Percentiles rank a stretch among this genome's conserved stretches.
Conservation (phyloP, 2,329 filamentous ascomycete species). For the Xylariaceae sp. region DNA sequence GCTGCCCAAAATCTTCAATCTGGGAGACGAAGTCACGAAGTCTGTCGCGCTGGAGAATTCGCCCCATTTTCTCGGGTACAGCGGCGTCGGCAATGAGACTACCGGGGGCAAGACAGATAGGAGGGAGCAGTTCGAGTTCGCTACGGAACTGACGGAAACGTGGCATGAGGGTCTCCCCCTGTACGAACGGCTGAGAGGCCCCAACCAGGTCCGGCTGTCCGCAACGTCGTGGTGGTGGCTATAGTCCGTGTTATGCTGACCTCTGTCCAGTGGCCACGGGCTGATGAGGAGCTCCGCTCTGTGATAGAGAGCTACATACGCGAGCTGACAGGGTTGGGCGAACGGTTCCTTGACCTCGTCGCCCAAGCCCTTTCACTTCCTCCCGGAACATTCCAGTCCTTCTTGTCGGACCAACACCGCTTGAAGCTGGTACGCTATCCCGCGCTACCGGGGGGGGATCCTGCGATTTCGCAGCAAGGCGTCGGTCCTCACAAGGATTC, state of each 20-base stretch:
- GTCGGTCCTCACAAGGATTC: conserved; percentile 66
- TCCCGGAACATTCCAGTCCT: conserved; percentile 51
- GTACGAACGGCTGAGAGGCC: conserved; percentile 49
- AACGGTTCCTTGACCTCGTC: conserved; percentile 58
- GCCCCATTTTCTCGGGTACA: conserved; percentile 64
- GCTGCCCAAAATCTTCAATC: conserved; percentile 48
- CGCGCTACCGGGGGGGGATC: conserved; percentile 13
- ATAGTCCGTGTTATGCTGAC: conserved; percentile 1
- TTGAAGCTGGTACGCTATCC: conserved; percentile 62
- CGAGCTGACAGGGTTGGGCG: conserved; percentile 53
- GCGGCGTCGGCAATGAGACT: conserved; percentile 55
- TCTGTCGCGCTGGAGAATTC: conserved; percentile 52
- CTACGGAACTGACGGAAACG: conserved; percentile 52
- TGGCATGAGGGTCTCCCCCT: conserved; percentile 40
- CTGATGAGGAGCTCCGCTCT: conserved; percentile 38
- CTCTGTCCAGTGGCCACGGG: conserved; percentile 45
- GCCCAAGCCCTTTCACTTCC: conserved; percentile 57
- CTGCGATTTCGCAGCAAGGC: conserved; percentile 46
- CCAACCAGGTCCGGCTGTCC: conserved; percentile 46
- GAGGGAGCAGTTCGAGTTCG: conserved; percentile 63
- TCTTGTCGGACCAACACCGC: conserved; percentile 59
- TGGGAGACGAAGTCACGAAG: conserved; percentile 43
- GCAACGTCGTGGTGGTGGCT: not conserved
- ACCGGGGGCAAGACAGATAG: conserved; percentile 56
- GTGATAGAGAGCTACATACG: conserved; percentile 53